These are phyloP conservation scores for Phytophthora rubi DNA, from an alignment of 352 stramenopile genomes.

Conservation along the genomic window DNA sequence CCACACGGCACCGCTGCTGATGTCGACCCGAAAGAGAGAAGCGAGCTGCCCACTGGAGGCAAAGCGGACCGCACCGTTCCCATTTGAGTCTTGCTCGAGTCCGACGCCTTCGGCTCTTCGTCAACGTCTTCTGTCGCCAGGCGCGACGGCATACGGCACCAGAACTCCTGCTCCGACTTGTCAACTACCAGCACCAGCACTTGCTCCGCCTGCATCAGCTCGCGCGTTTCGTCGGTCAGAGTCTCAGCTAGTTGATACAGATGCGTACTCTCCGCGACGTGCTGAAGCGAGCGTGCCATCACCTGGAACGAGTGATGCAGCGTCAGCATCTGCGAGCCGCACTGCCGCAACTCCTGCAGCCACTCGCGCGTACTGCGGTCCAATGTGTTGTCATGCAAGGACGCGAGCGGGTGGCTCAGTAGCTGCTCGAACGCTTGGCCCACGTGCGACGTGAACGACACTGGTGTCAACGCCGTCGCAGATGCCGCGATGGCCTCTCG, in stretches of 20 bases:
- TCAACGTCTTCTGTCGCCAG: slow-evolving; percentile 2
- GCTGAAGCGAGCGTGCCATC: slow-evolving; percentile 60
- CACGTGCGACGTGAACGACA: slow-evolving; percentile 59
- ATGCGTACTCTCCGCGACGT: slow-evolving; percentile 55
- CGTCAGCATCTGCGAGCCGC: slow-evolving; percentile 59
- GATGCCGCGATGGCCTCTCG: not conserved
- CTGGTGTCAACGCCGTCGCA: not conserved
- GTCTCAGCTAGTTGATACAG: slow-evolving; percentile 67
- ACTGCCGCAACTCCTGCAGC: slow-evolving; percentile 60
- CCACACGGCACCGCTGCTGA: slow-evolving; percentile 44
- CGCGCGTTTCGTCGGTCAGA: slow-evolving; percentile 53
- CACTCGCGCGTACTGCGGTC: slow-evolving; percentile 67
- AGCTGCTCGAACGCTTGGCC: slow-evolving; percentile 67
- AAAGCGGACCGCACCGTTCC: slow-evolving; percentile 54
- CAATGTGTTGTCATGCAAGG: slow-evolving; percentile 58
- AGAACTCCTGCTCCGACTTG: slow-evolving; percentile 78
- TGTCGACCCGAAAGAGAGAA: not conserved
- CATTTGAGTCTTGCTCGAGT: slow-evolving; percentile 24
- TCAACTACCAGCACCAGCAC: slow-evolving; percentile 74
- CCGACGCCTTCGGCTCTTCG: slow-evolving; percentile 22
- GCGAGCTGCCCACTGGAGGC: slow-evolving; percentile 27
- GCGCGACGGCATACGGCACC: slow-evolving; percentile 60
- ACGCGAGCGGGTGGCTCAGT: slow-evolving; percentile 53
- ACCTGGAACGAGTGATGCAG: slow-evolving; percentile 70
- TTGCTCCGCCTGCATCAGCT: slow-evolving; percentile 65